Base-by-base conservation (phyloP, 352 stramenopile genomes). In the Phytophthora uliginosa region DNA sequence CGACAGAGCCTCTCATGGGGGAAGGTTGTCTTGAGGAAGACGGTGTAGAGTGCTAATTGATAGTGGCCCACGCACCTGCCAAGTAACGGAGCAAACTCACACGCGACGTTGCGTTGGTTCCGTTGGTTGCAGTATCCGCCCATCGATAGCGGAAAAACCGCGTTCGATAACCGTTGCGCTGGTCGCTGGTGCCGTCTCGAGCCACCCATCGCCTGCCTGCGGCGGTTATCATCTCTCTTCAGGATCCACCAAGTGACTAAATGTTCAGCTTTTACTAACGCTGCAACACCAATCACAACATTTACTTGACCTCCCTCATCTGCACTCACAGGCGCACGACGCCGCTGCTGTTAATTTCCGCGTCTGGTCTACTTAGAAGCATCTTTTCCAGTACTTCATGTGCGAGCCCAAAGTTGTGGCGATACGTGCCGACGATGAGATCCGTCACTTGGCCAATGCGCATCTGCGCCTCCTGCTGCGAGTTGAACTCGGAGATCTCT, bases 361-460 rank as follows among this genome's bases (percentile, higher is more conserved):
- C 2, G 4, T 17, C 7, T n/a, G 26, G 28, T 24, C 45, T 53
- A 12, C n/a, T 69, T 15, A 76, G 42, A 12, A 76, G 24, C 2
- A 72, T 8, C 1, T 36, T 69, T n/a, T 79, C 71, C 5, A 63
- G 64, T 3, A 82, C 36, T 33, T 79, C 58, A 40, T 79, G 62
- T 7, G 73, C 34, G 17, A 74, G 10, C 0, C 59, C 53, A 50
- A 74, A 74, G 36, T 74, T 72, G 18, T 68, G 66, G 15, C 59
- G 59, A 40, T 79, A 82, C n/a, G 59, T 68, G 20, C 67, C 63
- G 17, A 74, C 63, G 7, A 82, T 59, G 45, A 79, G 71, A 51
- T 77, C 64, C 7, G 75, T 77, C 54, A 82, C 52, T 28, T 76
- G 63, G 18, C 67, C 66, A 9, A 79, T 47, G 22, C 77, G 66